Evolutionary conservation across 225 moss, liverwort and hornwort species (phyloP).

Genomic region (Polytrichum commune): DNA sequence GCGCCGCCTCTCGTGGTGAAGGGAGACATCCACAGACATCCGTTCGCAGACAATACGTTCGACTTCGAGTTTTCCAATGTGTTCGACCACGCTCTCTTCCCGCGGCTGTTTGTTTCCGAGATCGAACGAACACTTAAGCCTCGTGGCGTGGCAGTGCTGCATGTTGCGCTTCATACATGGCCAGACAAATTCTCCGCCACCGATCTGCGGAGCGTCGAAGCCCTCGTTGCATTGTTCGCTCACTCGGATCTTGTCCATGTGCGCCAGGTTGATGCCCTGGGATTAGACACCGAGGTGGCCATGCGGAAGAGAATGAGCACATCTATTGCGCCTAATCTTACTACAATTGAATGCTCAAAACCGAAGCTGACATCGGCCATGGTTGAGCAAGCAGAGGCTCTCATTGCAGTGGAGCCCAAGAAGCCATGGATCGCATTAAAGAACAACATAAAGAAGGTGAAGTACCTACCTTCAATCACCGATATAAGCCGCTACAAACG

Average conservation of each 20-base stretch:
- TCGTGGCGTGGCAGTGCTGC: slow-evolving; percentile 32
- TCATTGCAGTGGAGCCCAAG: slow-evolving; percentile 39
- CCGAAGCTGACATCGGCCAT: slow-evolving; percentile 11
- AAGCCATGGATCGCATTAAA: slow-evolving; percentile 52
- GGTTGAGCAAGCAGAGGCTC: slow-evolving; percentile 27
- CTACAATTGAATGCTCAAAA: slow-evolving; percentile 9
- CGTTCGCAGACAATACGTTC: slow-evolving; percentile 31
- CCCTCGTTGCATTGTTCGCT: slow-evolving; percentile 33
- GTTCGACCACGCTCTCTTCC: slow-evolving; percentile 47
- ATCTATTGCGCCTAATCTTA: background rate
- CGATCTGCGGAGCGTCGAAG: slow-evolving; percentile 35
- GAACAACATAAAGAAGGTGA: slow-evolving; percentile 32
- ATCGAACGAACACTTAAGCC: slow-evolving; percentile 53
- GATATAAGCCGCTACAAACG: slow-evolving; percentile 20
- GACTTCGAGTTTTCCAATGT: slow-evolving; percentile 51
- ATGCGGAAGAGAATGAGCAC: slow-evolving; percentile 25
- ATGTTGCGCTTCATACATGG: slow-evolving; percentile 33
- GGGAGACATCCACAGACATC: slow-evolving; percentile 49
- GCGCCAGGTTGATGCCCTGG: slow-evolving; percentile 39
- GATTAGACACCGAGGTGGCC: slow-evolving; percentile 46
- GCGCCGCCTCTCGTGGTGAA: slow-evolving; percentile 37
- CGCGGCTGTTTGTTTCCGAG: slow-evolving; percentile 43
- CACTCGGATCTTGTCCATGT: slow-evolving; percentile 33
- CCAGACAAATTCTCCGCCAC: slow-evolving; percentile 42
- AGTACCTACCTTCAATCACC: slow-evolving; percentile 27